phyloP scores from a whole-genome alignment of 192 early-diverging fungal species.

The Chytriomyces sp. region DNA sequence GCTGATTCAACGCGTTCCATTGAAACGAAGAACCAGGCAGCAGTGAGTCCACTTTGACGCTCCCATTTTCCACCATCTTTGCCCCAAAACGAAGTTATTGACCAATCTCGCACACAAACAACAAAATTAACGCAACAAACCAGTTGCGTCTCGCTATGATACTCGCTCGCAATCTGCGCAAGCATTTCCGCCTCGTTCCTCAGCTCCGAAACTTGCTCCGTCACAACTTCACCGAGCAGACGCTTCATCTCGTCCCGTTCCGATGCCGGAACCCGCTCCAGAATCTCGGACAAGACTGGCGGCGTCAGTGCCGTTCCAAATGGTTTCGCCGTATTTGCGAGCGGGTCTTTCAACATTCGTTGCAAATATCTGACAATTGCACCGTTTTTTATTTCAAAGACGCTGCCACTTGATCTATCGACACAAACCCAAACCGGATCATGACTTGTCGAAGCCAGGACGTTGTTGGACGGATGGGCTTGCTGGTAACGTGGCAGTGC shows the following conservation, averaged over 20 bases:
- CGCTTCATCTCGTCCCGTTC: neutral
- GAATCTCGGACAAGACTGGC: neutral
- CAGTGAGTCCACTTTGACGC: no score
- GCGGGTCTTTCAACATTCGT: no score
- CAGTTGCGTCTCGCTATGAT: conserved; percentile 13
- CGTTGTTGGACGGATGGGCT: neutral
- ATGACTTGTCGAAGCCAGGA: neutral
- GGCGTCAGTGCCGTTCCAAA: neutral
- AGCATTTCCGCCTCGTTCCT: neutral
- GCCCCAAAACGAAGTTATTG: neutral
- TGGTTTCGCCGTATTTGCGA: no score
- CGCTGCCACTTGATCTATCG: neutral
- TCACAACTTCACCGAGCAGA: neutral
- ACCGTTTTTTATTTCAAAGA: neutral
- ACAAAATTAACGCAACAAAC: neutral
- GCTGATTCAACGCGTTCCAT: conserved; percentile 31
- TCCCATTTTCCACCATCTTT: neutral
- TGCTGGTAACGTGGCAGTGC: neutral
- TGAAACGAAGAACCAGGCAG: conserved; percentile 5
- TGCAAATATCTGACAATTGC: no score
- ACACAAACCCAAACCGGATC: neutral
- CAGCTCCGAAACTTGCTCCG: conserved; percentile 8
- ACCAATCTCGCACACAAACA: neutral
- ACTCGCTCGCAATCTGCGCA: neutral
- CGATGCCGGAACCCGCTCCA: neutral